A percentile compares a stretch with the other conserved stretches of the same genome.
Conservation (phyloP, 2,329 filamentous ascomycete genomes). For the Zymoseptoria pseudotritici region DNA sequence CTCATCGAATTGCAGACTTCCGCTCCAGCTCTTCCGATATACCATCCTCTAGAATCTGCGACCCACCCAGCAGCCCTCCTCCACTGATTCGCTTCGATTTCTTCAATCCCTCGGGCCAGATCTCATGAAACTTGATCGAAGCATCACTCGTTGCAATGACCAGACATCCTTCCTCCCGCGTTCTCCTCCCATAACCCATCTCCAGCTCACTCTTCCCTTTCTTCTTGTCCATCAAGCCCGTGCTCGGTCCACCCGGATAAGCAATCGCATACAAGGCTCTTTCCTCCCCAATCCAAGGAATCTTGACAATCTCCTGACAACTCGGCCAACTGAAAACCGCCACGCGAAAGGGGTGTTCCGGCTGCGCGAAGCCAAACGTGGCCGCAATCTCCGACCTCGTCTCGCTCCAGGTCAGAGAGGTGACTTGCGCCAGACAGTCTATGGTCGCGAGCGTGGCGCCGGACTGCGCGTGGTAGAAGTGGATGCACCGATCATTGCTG, state of each 20-base stretch:
- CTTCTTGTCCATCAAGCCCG: constrained; percentile 6
- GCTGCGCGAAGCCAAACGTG: constrained; percentile 88
- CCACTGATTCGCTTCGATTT: constrained; percentile 15
- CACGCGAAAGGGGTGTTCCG: constrained; percentile 80
- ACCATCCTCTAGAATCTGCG: constrained; percentile 74
- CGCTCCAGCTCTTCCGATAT: constrained; percentile 72
- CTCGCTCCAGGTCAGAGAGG: constrained; percentile 75
- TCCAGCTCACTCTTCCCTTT: constrained; percentile 20
- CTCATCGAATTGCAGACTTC: constrained; percentile 32
- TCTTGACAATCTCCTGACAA: constrained; percentile 74
- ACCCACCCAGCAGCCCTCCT: constrained; percentile 61
- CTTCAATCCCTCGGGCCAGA: constrained; percentile 54
- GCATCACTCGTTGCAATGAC: constrained; percentile 88
- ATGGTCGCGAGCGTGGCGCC: constrained; percentile 83
- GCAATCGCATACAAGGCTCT: constrained; percentile 81
- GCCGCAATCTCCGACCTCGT: constrained; percentile 74
- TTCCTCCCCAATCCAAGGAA: constrained; percentile 74
- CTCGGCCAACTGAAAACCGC: constrained; percentile 93
- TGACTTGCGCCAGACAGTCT: constrained; percentile 87
- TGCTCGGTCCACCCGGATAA: constrained; percentile 60
- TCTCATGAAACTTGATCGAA: constrained; percentile 90
- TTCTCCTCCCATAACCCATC: constrained; percentile 52
- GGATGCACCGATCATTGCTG: constrained; percentile 89
- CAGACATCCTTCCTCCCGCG: constrained; percentile 68
- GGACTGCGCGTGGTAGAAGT: constrained; percentile 84